Conservation (phyloP, 495 filamentous ascomycete genomes). For the Astrothelium subdiscretum region DNA sequence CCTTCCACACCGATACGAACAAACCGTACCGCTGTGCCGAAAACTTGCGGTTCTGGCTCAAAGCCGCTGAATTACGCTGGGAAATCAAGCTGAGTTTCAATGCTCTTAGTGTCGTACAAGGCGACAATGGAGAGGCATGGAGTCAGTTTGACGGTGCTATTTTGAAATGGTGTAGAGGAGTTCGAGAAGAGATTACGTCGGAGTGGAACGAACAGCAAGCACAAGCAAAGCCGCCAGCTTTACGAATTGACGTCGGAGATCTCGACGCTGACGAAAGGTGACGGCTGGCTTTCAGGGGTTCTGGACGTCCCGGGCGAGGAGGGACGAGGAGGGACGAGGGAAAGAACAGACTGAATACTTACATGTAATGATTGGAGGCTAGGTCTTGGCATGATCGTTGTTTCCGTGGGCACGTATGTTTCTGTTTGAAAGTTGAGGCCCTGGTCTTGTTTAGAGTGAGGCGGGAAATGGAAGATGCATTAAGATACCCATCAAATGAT, state of each 20-base stretch:
- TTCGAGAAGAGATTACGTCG: conserved; percentile 61
- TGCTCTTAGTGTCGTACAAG: conserved; percentile 73
- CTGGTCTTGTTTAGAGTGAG: no score
- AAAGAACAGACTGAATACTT: background rate
- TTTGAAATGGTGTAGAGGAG: conserved; percentile 62
- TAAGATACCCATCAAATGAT: conserved; percentile 3
- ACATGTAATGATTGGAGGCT: background rate
- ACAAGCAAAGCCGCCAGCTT: conserved; percentile 19
- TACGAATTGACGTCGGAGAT: conserved; percentile 10
- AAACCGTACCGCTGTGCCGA: conserved; percentile 93
- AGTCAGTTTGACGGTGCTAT: conserved; percentile 68
- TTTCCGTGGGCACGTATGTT: background rate
- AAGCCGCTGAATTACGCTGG: conserved; percentile 90
- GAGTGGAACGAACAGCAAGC: conserved; percentile 41
- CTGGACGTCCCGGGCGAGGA: no score
- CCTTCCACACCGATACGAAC: conserved; percentile 74
- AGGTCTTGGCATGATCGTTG: background rate
- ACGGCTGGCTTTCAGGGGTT: background rate
- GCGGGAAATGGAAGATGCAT: background rate
- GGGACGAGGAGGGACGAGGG: no score
- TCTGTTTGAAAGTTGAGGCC: background rate
- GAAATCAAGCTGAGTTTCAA: conserved; percentile 78
- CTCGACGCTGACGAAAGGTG: background rate
- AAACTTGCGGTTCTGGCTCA: conserved; percentile 90
- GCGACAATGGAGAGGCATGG: conserved; percentile 55